Base-by-base conservation (phyloP, 495 filamentous ascomycete genomes). In the Penicillium canariense region DNA sequence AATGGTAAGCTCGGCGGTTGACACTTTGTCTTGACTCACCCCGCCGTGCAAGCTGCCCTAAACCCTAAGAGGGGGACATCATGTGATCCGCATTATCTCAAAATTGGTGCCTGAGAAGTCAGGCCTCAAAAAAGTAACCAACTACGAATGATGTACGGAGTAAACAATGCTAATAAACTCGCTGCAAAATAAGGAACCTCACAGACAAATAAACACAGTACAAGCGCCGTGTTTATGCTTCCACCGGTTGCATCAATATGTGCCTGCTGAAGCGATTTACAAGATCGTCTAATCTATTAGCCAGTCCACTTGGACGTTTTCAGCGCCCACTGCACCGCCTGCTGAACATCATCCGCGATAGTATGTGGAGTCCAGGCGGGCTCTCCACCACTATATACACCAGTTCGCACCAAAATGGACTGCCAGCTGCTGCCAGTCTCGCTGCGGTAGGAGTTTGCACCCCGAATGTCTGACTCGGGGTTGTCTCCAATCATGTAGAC, bases 401-500 rank as follows among this genome's bases (percentile, higher is more conserved):
- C 94, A 34, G 88, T 97, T 51, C 83, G 77, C 15, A 97, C 91
- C 50, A 99, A 73, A 12, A 96, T 77, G 31, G 86, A 88, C 17
- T 78, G 66, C 94, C 94, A 99, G 61, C 82, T 69, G 20, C 84
- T 91, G 6, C 86, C 86, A 36, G 72, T 57, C 8, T 75, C 69
- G 54, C 87, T 90, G 11, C 64, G 61, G 67, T 87, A 94, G 27
- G 76, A 77, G 61, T 96, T 97, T 22, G 89, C 93, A n/a, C 95
- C 94, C 11, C 78, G 72, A 53, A 99, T 95, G 69, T 99, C 94
- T 26, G 84, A 89, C 65, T 89, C 89, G 0, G 94, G 93, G 59
- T 97, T 99, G 61, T 99, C 94, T 0, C 94, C 94, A n/a, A 99
- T 80, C 93, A 97, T 97, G 62, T 95, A 97, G 5, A 99, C 89